Percentiles rank a stretch among this genome's conserved stretches.
These are phyloP conservation scores for Candolleomyces efflorescens DNA, from an alignment of 768 basidiomycete species.

Conservation along the genomic window DNA sequence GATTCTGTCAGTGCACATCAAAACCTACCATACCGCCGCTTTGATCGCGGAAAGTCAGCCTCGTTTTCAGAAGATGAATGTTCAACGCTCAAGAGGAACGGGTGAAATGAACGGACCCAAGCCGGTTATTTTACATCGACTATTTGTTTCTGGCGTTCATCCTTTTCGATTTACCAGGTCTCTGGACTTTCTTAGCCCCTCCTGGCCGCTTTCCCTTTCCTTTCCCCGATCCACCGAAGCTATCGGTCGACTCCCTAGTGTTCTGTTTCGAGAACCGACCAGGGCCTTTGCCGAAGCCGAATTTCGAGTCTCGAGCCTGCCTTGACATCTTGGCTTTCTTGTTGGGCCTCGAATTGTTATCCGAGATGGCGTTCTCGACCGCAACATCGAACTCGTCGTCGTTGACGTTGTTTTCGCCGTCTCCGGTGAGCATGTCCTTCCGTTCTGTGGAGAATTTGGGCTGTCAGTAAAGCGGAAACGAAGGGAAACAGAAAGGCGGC, in stretches of 20 bases:
- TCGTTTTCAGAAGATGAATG: too few relatives aligned
- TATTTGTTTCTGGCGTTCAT: conserved; percentile 32
- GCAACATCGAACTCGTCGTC: conserved; percentile 84
- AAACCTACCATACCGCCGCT: too few relatives aligned
- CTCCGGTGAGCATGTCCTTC: conserved; percentile 73
- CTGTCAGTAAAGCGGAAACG: not conserved
- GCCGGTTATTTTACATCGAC: too few relatives aligned
- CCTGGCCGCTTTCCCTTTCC: conserved; percentile 26
- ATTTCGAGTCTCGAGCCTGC: conserved; percentile 64
- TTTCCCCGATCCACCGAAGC: conserved; percentile 49
- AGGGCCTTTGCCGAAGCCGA: conserved; percentile 67
- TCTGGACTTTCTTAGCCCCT: conserved; percentile 29
- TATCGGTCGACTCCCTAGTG: conserved; percentile 74
- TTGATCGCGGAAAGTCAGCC: too few relatives aligned
- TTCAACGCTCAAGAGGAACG: too few relatives aligned
- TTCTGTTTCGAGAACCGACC: conserved; percentile 76
- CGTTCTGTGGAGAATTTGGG: conserved; percentile 59
- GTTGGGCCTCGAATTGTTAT: conserved; percentile 28
- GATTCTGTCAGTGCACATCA: too few relatives aligned
- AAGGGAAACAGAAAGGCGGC: conserved; percentile 1
- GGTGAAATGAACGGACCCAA: too few relatives aligned
- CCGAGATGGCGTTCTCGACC: conserved; percentile 83
- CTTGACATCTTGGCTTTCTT: conserved; percentile 11
- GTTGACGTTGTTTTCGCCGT: conserved; percentile 33
- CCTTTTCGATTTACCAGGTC: conserved; percentile 60